A percentile compares a stretch with the other conserved stretches of the same genome.
phyloP scores from a whole-genome alignment of 345 rosid species.

The Cardamine resedifolia region DNA sequence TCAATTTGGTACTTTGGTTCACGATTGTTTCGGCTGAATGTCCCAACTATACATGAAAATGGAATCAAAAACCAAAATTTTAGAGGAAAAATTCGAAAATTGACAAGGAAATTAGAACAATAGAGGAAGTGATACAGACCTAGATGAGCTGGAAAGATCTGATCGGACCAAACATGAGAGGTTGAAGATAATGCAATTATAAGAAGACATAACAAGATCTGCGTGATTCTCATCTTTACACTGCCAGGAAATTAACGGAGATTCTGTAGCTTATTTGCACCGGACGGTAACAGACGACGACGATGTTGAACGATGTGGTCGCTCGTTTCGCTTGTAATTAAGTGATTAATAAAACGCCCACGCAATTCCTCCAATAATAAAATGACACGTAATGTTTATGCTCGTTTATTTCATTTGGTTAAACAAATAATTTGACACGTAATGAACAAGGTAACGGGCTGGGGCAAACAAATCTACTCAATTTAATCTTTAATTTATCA shows the following conservation, averaged over 20 bases:
- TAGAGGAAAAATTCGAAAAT: neutral
- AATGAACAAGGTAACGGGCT: too few relatives aligned
- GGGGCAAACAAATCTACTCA: too few relatives aligned
- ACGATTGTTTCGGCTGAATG: conserved; percentile 67
- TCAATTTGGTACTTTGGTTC: conserved; percentile 82
- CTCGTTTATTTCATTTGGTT: too few relatives aligned
- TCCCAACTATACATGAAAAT: conserved; percentile 48
- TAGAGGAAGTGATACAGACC: conserved; percentile 43
- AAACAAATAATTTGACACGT: too few relatives aligned
- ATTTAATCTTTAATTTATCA: too few relatives aligned
- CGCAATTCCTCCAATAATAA: neutral
- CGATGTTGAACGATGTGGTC: neutral
- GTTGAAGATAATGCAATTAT: conserved; percentile 32
- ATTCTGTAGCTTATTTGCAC: neutral
- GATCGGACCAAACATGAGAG: conserved; percentile 50
- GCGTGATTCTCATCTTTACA: conserved; percentile 22
- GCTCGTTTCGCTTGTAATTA: neutral
- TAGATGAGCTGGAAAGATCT: conserved; percentile 62
- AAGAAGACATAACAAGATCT: conserved; percentile 26
- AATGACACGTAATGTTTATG: neutral
- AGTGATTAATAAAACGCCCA: neutral
- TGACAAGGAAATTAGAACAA: neutral
- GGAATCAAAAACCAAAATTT: neutral
- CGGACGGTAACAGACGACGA: conserved; percentile 8
- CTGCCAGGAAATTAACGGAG: neutral